Conservation (phyloP, 73 alveolate genomes). For the Symbiodinium pilosum region DNA sequence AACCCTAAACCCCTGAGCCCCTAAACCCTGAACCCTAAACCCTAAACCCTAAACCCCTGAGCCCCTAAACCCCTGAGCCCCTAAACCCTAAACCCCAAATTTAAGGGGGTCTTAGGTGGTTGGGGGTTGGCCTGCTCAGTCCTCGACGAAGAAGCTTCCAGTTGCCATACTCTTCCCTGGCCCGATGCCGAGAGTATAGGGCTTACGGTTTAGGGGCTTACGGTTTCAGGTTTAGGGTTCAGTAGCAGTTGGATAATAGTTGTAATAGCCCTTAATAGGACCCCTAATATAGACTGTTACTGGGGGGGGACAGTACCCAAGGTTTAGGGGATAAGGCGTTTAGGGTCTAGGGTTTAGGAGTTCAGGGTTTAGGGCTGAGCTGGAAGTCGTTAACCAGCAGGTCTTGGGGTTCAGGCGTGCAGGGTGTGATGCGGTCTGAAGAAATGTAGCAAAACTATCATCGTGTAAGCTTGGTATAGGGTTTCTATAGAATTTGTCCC, state of each 20-base stretch:
- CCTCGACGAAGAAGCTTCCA: slow-evolving; percentile 30
- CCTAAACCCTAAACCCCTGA: not conserved
- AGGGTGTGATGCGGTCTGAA: too few relatives aligned
- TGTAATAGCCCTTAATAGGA: too few relatives aligned
- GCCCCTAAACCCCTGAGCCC: not conserved
- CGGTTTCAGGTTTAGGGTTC: not conserved
- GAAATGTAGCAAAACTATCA: too few relatives aligned
- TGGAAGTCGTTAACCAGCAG: too few relatives aligned
- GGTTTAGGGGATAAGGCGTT: not conserved
- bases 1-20: not conserved
- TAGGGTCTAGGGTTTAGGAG: not conserved
- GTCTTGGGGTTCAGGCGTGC: too few relatives aligned
- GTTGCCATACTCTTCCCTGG: slow-evolving; percentile 84
- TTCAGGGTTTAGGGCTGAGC: too few relatives aligned
- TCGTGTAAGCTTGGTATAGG: too few relatives aligned
- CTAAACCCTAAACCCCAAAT: not conserved
- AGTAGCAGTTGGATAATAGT: too few relatives aligned
- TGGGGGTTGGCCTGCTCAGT: not conserved
- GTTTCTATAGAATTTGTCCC: too few relatives aligned
- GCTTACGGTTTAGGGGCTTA: not conserved
- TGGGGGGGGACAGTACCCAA: not conserved
- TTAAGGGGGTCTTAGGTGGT: too few relatives aligned
- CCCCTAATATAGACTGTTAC: not conserved
- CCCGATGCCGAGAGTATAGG: not conserved
- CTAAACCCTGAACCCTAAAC: not conserved